Evolutionary conservation across 2,329 filamentous ascomycete genomes (phyloP).

Genomic region (Aspergillus japonicus): DNA sequence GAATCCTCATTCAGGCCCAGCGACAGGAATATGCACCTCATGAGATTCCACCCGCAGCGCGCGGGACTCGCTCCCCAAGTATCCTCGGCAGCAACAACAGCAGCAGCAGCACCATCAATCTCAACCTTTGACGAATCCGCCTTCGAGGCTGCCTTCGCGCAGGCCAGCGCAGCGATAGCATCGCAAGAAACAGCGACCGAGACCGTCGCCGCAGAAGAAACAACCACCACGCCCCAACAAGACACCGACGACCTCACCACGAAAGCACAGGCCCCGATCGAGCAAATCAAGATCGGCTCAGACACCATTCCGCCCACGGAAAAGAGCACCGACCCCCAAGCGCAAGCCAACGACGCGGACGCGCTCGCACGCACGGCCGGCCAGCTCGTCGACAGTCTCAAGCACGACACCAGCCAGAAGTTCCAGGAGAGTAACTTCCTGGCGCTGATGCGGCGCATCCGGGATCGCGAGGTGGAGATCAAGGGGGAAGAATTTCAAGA

Average conservation of each 20-base stretch:
- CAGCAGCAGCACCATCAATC: conserved; percentile 26
- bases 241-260: conserved; percentile 5
- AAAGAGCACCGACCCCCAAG: conserved; percentile 28
- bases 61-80: conserved; percentile 21
- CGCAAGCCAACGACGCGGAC: conserved; percentile 54
- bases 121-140: conserved; percentile 46
- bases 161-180: conserved; percentile 41
- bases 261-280: conserved; percentile 15
- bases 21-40: conserved; percentile 25
- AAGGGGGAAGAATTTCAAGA: conserved; percentile 61
- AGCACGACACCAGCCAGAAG: conserved; percentile 67
- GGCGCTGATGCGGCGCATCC: conserved; percentile 71
- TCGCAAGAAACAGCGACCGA: conserved; percentile 21
- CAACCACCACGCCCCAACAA: too few species aligned
- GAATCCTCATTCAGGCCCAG: conserved; percentile 31
- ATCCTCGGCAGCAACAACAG: conserved; percentile 26
- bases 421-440: conserved; percentile 78
- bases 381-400: conserved; percentile 66
- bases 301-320: conserved; percentile 42
- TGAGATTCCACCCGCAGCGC: conserved; percentile 27
- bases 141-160: conserved; percentile 47
- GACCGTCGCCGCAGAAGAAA: conserved; percentile 4
- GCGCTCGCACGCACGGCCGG: conserved; percentile 72
- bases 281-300: conserved; percentile 43
- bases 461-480: conserved; percentile 69